Percentiles rank a stretch among this genome's conserved stretches.
Conservation (phyloP, 257 asterid genomes). For the Verbascum thapsus region DNA sequence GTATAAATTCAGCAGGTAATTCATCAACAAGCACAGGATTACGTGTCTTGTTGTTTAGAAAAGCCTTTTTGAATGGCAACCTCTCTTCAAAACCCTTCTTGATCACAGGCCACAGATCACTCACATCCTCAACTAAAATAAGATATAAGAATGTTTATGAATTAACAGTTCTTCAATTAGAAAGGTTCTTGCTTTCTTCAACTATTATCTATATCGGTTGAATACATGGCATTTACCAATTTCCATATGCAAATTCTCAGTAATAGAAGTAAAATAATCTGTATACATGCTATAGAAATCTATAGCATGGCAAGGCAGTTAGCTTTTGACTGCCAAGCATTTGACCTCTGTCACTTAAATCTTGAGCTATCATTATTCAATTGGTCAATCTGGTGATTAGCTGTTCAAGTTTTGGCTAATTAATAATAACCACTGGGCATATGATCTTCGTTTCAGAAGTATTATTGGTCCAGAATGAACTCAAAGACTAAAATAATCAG, state of each 20-base stretch:
- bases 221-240: slow-evolving; percentile 4
- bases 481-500: not conserved
- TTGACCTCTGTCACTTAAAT: slow-evolving; percentile 8
- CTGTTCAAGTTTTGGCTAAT: slow-evolving; percentile 6
- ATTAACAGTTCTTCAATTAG: slow-evolving; percentile 8
- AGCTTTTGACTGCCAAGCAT: slow-evolving; percentile 10
- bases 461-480: slow-evolving; percentile 13
- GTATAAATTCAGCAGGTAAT: slow-evolving; percentile 80
- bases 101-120: slow-evolving; percentile 87
- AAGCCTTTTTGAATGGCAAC: slow-evolving; percentile 74
- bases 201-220: not conserved
- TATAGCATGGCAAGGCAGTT: slow-evolving; percentile 2
- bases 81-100: slow-evolving; percentile 79
- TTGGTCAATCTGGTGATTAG: slow-evolving; percentile 5
- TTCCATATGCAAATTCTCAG: slow-evolving; percentile 1
- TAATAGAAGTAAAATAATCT: not conserved
- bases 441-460: too few relatives aligned
- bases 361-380: not conserved
- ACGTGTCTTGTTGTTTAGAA: slow-evolving; percentile 90
- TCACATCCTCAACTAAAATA: slow-evolving; percentile 95
- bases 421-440: not conserved
- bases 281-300: slow-evolving; percentile 7
- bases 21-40: slow-evolving; percentile 82
- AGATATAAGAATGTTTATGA: slow-evolving; percentile 20
- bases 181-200: not conserved